A percentile compares a stretch with the other conserved stretches of the same genome.
These are phyloP conservation scores for Ophiostoma australiae DNA, from an alignment of 2,329 filamentous ascomycete species.

Conservation along the genomic window DNA sequence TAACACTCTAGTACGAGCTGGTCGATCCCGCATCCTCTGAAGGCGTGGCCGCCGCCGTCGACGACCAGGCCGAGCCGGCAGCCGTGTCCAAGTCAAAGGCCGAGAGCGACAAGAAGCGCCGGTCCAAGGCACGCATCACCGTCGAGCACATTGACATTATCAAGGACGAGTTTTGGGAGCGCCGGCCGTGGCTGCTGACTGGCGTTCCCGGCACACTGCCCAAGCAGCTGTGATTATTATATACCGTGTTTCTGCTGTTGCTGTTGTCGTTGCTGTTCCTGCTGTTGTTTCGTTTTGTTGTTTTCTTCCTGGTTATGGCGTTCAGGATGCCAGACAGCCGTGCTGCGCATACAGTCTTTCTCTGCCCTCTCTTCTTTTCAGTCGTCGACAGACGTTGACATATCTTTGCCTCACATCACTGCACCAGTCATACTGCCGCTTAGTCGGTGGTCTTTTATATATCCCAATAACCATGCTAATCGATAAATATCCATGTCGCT, in stretches of 20 bases:
- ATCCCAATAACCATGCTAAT: constrained; percentile 2
- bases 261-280: constrained; percentile 18
- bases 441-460: background rate
- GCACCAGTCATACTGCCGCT: background rate
- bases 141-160: constrained; percentile 91
- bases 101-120: constrained; percentile 76
- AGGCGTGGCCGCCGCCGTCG: constrained; percentile 43
- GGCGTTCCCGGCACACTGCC: constrained; percentile 67
- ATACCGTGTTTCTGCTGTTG: background rate
- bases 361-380: constrained; percentile 28
- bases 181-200: constrained; percentile 75
- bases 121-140: constrained; percentile 73
- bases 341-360: constrained; percentile 11
- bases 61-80: constrained; percentile 48
- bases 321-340: background rate
- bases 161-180: constrained; percentile 89
- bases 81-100: constrained; percentile 70
- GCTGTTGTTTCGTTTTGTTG: constrained; percentile 23
- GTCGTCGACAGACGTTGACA: background rate
- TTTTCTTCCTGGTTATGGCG: background rate
- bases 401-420: background rate
- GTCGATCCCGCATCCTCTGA: constrained; percentile 54
- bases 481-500: constrained; percentile 9
- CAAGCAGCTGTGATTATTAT: constrained; percentile 40
- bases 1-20: constrained; percentile 58